Evolutionary conservation across 371 early-diverging fungal genomes (phyloP), one percentile per base, ranked within the genome.

Genomic region (Chytridiales sp.): DNA sequence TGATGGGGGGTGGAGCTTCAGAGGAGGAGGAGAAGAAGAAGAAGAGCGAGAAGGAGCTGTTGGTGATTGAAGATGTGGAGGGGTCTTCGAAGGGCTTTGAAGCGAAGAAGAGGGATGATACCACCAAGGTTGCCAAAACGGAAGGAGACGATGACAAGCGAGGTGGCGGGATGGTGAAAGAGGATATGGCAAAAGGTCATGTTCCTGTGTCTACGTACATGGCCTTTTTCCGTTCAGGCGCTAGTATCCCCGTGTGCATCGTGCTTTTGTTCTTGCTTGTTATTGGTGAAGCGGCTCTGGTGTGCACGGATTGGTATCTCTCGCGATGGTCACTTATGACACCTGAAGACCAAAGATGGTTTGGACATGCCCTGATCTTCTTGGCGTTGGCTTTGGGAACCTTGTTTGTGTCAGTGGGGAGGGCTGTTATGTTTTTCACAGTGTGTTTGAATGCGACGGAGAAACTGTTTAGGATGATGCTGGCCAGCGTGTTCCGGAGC

Each of bases 381-480:
- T 24, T 62, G 22, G 59, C 36, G 5, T 49, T 78, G 6, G 68
- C 61, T 1, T 27, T 62, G 13, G 47, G 39, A 21, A 61, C 74
- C 2, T 41, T 75, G 19, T 39, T 61, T 3, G 39, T 73, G 19
- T 19, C 51, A 26, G 34, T 73, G 3, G 56, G n/a, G 0, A 58
- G 78, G n/a, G 67, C 77, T n/a, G 17, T 67, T 9, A 4, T 67
- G 19, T 74, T 74, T 46, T 77, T 73, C 60, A 27, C 27, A 6
- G 49, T 68, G 21, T 51, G 66, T 29, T 53, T 74, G 55, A 61
- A 56, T 19, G 39, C 64, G n/a, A 66, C 64, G 17, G 53, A 46
- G 22, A 49, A 8, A 39, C 29, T 72, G 40, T 75, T 69, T 30
- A n/a, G 26, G 5, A 52, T 57, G 43, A 73, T 78, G 74, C 35